Conservation (phyloP, 2,329 filamentous ascomycete species). For the Dactylellina cionopaga region DNA sequence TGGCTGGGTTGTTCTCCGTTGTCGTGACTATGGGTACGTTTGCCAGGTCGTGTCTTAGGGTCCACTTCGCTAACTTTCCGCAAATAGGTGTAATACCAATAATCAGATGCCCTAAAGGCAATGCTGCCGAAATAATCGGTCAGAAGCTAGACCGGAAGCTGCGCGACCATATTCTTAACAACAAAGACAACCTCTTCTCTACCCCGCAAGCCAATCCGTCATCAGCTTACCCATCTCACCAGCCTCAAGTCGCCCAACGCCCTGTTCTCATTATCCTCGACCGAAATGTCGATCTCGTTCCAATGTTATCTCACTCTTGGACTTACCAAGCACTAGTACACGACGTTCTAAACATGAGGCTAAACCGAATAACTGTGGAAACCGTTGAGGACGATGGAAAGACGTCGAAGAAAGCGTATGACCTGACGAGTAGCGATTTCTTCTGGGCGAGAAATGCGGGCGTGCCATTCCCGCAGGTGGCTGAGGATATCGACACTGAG, state of each 20-base stretch:
- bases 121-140: slow-evolving; percentile 91
- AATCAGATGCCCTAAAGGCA: slow-evolving; percentile 91
- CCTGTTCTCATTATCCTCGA: slow-evolving; percentile 94
- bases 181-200: slow-evolving; percentile 89
- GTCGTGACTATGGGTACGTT: slow-evolving; percentile 91
- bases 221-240: slow-evolving; percentile 67
- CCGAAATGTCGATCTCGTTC: slow-evolving; percentile 92
- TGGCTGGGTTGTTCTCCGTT: slow-evolving; percentile 96
- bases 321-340: slow-evolving; percentile 67
- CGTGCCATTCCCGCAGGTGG: slow-evolving; percentile 91
- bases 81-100: slow-evolving; percentile 85
- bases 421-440: slow-evolving; percentile 88
- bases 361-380: slow-evolving; percentile 95
- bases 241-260: slow-evolving; percentile 73
- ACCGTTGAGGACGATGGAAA: slow-evolving; percentile 80
- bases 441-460: slow-evolving; percentile 96
- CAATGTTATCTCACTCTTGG: slow-evolving; percentile 98
- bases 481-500: slow-evolving; percentile 94
- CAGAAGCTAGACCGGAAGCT: slow-evolving; percentile 94
- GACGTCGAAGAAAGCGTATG: slow-evolving; percentile 84
- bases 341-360: slow-evolving; percentile 78
- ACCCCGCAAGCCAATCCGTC: slow-evolving; percentile 58
- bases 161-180: slow-evolving; percentile 94
- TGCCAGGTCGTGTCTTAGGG: not conserved
- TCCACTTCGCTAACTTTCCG: slow-evolving; percentile 20